Evolutionary conservation across 306 rosid genomes (phyloP), one percentile per base, ranked within the genome.

Genomic region (Prunus mongolica): DNA sequence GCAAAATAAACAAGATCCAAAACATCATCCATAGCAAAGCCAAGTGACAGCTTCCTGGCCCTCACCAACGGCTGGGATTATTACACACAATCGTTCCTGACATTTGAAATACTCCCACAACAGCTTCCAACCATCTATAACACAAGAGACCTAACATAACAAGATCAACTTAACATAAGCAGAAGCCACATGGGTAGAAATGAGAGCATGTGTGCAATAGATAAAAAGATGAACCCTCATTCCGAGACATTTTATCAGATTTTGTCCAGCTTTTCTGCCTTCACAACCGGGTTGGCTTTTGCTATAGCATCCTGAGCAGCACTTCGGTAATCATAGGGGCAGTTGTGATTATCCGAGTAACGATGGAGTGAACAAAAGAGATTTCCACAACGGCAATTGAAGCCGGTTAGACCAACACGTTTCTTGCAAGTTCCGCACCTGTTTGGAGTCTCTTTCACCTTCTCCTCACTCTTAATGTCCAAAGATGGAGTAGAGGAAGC

Each of bases 241-340:
- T 44, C 65, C 50, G 1, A 20, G 10, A 9, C 65, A 11, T 34
- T 10, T 10, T 1, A 16, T 83, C 73, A 80, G 70, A 86, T 80
- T 34, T 86, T 86, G 24, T 86, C 84, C 68, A 86, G 74, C 79
- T 82, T 85, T 63, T 81, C 77, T 0, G 88, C 83, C 76, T 72
- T 81, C 58, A 85, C 86, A 69, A 85, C 76, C 0, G 88, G 88
- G 79, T 85, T 85, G 71, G 88, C 86, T 72, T 85, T 85, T 4
- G 83, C 76, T 2, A 85, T 85, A 70, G 85, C 81, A 73, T 71
- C 79, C 66, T 74, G 73, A 68, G 73, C 88, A 52, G 73, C 64
- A 34, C 81, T 24, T 12, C 57, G 79, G 16, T 81, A 85, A 72
- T 85, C 85, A 46, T 65, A 75, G 7, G 60, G 34, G 76, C 88